Evolutionary conservation across 768 basidiomycete genomes (phyloP), one percentile per base, ranked within the genome.

Genomic region (Hortiboletus campestris): DNA sequence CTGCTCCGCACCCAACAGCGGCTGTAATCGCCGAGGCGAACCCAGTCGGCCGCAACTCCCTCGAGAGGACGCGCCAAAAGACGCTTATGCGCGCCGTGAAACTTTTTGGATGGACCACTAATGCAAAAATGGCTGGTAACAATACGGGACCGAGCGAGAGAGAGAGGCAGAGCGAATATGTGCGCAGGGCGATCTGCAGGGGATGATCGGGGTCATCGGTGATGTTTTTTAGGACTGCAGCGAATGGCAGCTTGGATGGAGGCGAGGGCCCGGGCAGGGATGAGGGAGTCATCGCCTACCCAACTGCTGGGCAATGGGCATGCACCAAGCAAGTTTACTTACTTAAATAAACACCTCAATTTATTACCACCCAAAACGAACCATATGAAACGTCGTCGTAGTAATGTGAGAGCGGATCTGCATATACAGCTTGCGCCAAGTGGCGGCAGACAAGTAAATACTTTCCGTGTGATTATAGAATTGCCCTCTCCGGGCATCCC

Each of bases 11-110:
- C 0, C 80, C 87, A 6, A 89, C 75, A 16, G 84, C 69, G 7
- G 81, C 63, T 0, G 88, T 83, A 51, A 89, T 79, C 29, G 86
- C 80, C 53, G 81, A 85, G 7, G 90, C 85, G 67, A 91, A 88
- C 14, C 88, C 83, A 53, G 82, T 83, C 36, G 77, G 58, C 9
- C 79, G 77, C 12, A 88, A 67, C 63, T 91, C 88, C 39, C 81
- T 78, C 51, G 63, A 72, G 10, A 91, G 68, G 13, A 84, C 67
- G 45, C 74, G 70, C 52, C 55, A 54, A 41, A 72, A 51, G 22
- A 20, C 13, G 2, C 13, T 38, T 34, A 45, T 41, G 17, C 50
- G 63, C 9, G 41, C 32, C 56, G 62, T 59, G 40, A 79, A 61
- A 9, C 53, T 55, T 22, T 63, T 60, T 45, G 62, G 56, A 57